Conservation (phyloP, 108 stramenopile species). For the Ochromonas danica region DNA sequence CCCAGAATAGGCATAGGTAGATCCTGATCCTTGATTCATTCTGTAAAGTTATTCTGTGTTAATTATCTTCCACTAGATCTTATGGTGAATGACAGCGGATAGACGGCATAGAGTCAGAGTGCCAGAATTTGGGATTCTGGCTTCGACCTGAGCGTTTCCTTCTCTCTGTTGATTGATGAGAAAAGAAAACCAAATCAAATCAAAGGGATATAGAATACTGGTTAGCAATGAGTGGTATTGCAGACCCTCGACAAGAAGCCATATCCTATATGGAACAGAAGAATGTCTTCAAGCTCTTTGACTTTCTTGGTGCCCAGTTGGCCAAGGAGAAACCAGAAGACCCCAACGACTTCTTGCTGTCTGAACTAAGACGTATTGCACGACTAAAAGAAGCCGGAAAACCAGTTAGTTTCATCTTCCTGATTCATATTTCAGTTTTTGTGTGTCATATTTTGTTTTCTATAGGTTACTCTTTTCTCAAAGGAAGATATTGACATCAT, state of each 20-base stretch:
- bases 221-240: no score
- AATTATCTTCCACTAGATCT: no score
- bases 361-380: conserved; percentile 12
- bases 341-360: conserved; percentile 7
- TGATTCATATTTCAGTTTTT: background rate
- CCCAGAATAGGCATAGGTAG: conserved; percentile 20
- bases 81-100: no score
- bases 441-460: background rate
- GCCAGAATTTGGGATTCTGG: no score
- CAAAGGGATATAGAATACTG: no score
- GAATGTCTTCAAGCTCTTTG: background rate
- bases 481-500: conserved; percentile 10
- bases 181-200: no score
- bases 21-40: conserved; percentile 7
- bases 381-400: background rate
- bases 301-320: conserved; percentile 3
- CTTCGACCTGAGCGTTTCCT: no score
- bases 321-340: conserved; percentile 19
- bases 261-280: background rate
- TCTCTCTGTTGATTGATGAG: no score
- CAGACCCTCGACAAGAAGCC: background rate
- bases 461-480: conserved; percentile 29
- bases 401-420: background rate
- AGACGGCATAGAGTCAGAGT: no score
- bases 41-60: no score